Base-by-base conservation (phyloP, 768 basidiomycete genomes). In the Hygrocybe punicea region DNA sequence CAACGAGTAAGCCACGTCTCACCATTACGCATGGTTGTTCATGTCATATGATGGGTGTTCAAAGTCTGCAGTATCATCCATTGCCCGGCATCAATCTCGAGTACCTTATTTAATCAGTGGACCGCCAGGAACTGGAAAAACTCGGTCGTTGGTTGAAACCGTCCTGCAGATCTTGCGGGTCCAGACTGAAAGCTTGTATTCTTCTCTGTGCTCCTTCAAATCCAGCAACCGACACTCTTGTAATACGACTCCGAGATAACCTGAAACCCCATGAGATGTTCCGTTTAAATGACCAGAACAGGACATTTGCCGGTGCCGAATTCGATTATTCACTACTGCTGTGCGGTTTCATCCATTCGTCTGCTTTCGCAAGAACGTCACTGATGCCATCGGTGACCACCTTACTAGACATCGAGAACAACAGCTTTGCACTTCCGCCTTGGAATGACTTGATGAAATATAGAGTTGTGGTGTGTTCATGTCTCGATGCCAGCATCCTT, bases 71-170 rank as follows among this genome's bases (percentile, higher is more conserved):
- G 78, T 76, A 17, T 68, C 70, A 45, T 73, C 76, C 7, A 74
- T 80, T 25, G 71, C 78, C 2, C 63, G 76, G 13, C 70, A 76
- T 57, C 72, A 76, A 52, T 79, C 74, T 14, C 71, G 75, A n/a
- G 73, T 79, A 2, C 80, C 79, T 0, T 78, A 77, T 56, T 63
- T 81, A 2, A 80, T 81, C 54, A 72, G 73, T 52, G 80, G 80
- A 1, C 80, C 80, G 11, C 78, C 80, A 16, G 80, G 80, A 1
- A 81, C 80, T 17, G 80, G 79, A 17, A 81, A 81, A 65, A 81
- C 79, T n/a, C 74, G 80, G 59, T 81, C 79, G 2, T 72, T 80
- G 3, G 78, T 79, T 19, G 79, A 81, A 65, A 67, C 73, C 6
- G 80, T 82, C 3, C 67, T 80, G 21, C 79, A 81, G 53, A 77